A percentile compares a stretch with the other conserved stretches of the same genome.
These are phyloP conservation scores for Monosporascus sp. DNA, from an alignment of 2,329 filamentous ascomycete genomes.

Conservation along the genomic window DNA sequence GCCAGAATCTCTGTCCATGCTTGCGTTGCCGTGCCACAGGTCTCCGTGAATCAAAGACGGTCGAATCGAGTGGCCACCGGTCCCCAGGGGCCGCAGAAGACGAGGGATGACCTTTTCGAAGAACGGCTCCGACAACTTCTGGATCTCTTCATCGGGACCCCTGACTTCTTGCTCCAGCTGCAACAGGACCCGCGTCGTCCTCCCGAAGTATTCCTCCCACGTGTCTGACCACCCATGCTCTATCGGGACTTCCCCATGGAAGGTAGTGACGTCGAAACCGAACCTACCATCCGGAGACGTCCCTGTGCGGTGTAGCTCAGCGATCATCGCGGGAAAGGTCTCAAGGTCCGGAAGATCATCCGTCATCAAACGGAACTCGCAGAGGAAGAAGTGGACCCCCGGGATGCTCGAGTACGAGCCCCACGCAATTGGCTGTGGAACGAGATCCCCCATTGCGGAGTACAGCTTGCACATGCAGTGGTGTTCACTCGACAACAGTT, in stretches of 20 bases:
- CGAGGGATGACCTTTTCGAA: conserved; percentile 31
- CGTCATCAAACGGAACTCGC: conserved; percentile 14
- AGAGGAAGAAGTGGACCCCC: conserved; percentile 13
- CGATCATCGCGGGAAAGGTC: conserved; percentile 4
- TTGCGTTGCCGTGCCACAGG: conserved; percentile 27
- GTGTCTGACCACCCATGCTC: conserved; percentile 9
- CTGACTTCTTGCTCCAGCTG: conserved; percentile 5
- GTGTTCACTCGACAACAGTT: conserved; percentile 11
- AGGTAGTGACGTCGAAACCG: conserved; percentile 11
- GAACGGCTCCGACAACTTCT: conserved; percentile 5
- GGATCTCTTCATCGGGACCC: conserved; percentile 7
- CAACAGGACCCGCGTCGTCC: conserved; percentile 11
- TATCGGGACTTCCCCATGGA: conserved; percentile 14
- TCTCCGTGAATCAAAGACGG: conserved; percentile 33
- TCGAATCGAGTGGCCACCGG: conserved; percentile 25
- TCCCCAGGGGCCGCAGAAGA: conserved; percentile 33
- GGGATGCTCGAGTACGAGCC: conserved; percentile 8
- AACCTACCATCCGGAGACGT: conserved; percentile 1
- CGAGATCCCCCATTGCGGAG: conserved; percentile 3
- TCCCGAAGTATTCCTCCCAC: conserved; percentile 16
- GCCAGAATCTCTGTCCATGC: conserved; percentile 19
- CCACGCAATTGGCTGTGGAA: conserved; percentile 7
- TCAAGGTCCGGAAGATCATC: conserved; percentile 2
- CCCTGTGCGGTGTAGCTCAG: conserved; percentile 7
- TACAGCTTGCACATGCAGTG: conserved; percentile 7